These are phyloP conservation scores for Russula griseocarnosa DNA, from an alignment of 768 basidiomycete species.

Conservation along the genomic window DNA sequence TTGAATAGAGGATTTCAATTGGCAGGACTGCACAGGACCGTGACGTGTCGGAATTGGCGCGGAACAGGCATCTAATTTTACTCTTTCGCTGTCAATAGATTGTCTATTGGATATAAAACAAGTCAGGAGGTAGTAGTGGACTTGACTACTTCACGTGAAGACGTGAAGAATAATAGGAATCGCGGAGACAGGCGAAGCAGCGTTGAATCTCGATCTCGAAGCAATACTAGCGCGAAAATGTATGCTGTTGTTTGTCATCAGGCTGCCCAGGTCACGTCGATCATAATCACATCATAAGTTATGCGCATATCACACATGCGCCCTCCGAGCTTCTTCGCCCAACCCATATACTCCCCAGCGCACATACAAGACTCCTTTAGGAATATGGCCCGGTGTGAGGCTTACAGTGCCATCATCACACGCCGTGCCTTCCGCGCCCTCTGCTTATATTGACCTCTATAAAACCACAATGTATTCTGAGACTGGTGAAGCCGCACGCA, in stretches of 20 bases:
- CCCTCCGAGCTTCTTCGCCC: too few relatives aligned
- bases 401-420: too few relatives aligned
- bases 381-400: too few relatives aligned
- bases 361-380: too few relatives aligned
- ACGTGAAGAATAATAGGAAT: conserved; percentile 45
- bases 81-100: not conserved
- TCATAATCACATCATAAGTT: too few relatives aligned
- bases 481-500: too few relatives aligned
- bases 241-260: conserved; percentile 42
- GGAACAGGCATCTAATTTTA: not conserved
- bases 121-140: not conserved
- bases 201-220: conserved; percentile 49
- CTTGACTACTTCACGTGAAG: not conserved
- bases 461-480: too few relatives aligned
- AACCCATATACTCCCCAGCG: too few relatives aligned
- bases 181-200: conserved; percentile 37
- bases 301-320: too few relatives aligned
- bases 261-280: too few relatives aligned
- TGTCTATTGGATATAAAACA: conserved; percentile 1
- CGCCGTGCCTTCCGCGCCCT: too few relatives aligned
- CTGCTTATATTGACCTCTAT: too few relatives aligned
- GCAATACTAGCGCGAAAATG: conserved; percentile 58
- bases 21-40: not conserved
- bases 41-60: not conserved
- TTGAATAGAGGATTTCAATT: conserved; percentile 35